Conservation (phyloP, 2,329 filamentous ascomycete genomes). For the Thielaviopsis musarum region DNA sequence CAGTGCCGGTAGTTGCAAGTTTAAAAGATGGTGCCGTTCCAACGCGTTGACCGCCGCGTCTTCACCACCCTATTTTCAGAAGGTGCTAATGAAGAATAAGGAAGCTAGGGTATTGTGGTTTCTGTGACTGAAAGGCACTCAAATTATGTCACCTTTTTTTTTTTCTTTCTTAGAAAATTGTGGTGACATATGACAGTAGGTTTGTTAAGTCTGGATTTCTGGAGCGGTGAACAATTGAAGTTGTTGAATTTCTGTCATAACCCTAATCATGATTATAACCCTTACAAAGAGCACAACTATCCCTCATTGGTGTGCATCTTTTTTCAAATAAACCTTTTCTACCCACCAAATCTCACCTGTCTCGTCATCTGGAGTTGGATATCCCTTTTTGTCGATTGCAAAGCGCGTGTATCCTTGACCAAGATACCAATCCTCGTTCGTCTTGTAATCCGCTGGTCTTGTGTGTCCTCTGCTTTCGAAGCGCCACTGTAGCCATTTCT, state of each 20-base stretch:
- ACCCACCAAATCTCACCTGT: conserved; percentile 11
- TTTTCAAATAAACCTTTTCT: conserved; percentile 16
- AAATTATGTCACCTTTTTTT: background rate
- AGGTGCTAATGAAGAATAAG: background rate
- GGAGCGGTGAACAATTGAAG: background rate
- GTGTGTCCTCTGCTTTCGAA: conserved; percentile 17
- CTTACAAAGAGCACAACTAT: no score
- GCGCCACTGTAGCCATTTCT: conserved; percentile 14
- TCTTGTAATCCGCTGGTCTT: conserved; percentile 14
- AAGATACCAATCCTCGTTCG: conserved; percentile 19
- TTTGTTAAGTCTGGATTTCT: background rate
- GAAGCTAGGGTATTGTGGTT: background rate
- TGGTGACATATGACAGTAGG: background rate
- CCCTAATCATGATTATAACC: background rate
- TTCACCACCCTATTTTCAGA: background rate
- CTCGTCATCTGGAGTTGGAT: conserved; percentile 12
- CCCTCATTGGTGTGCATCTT: conserved; percentile 12
- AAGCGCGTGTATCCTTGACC: conserved; percentile 17
- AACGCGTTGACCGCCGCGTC: background rate
- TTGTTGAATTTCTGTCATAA: background rate
- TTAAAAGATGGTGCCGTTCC: background rate
- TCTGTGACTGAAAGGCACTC: background rate
- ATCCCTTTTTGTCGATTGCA: conserved; percentile 12
- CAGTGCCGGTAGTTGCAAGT: no score
- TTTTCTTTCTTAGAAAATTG: background rate